A percentile compares a stretch with the other conserved stretches of the same genome.
phyloP scores from a whole-genome alignment of 2,329 filamentous ascomycete genomes.

The Lasiodiplodia sp. region DNA sequence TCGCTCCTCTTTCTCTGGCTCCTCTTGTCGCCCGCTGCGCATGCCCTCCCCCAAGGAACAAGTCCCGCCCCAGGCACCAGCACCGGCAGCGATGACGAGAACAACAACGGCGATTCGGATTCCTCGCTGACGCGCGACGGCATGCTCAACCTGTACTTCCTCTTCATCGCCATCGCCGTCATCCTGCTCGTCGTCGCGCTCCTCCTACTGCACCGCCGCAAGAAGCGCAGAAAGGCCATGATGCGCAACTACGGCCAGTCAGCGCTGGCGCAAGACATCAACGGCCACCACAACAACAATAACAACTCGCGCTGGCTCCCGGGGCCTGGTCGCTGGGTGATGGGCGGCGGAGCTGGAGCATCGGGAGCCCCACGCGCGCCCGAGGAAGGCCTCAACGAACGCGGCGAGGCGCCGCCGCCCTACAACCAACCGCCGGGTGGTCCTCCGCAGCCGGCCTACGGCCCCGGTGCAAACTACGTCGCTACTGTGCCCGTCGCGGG shows the following conservation, averaged over 20 bases:
- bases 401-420: conserved; percentile 70
- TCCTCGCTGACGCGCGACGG: conserved; percentile 30
- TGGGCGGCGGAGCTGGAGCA: neutral
- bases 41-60: conserved; percentile 35
- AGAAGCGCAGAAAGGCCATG: conserved; percentile 41
- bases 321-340: conserved; percentile 32
- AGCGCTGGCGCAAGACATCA: conserved; percentile 46
- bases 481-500: conserved; percentile 11
- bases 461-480: neutral
- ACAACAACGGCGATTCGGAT: neutral
- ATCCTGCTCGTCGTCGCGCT: conserved; percentile 51
- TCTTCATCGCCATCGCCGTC: conserved; percentile 63
- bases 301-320: conserved; percentile 39
- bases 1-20: conserved; percentile 31
- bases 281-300: conserved; percentile 40
- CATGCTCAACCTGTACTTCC: conserved; percentile 60
- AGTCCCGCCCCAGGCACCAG: conserved; percentile 22
- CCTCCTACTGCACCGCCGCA: conserved; percentile 56
- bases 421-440: conserved; percentile 52
- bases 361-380: conserved; percentile 30
- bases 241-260: conserved; percentile 40
- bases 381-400: conserved; percentile 68
- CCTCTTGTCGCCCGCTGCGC: conserved; percentile 43
- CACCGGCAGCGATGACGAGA: conserved; percentile 1
- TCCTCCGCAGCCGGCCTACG: conserved; percentile 7